Evolutionary conservation across 2,329 filamentous ascomycete genomes (phyloP), one percentile per base, ranked within the genome.

Genomic region (Cladobotryum protrusum): DNA sequence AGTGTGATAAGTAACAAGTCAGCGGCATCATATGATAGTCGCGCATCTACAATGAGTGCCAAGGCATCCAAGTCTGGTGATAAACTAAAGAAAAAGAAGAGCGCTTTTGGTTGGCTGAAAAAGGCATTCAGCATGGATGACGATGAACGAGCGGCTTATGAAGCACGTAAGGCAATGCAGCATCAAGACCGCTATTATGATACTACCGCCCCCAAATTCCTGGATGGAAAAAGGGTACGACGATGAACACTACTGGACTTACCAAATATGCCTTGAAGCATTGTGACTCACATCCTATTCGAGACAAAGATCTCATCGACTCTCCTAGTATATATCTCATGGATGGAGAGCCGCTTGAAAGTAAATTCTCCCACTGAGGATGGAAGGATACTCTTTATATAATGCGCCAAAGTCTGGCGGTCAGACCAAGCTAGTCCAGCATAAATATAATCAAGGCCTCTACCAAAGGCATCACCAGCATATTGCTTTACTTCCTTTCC

Each of bases 31-130:
- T 68, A 74, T 37, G 67, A 69, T 1, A 56, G 61, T n/a, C 56
- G 62, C 9, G 56, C 58, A 8, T 62, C 55, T 54, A 60, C 48
- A 47, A 59, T 56, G n/a, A 61, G 54, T 14, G 59, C 57, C 8
- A 58, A 57, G 39, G 11, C 24, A 8, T 9, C 24, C 24, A 58
- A 61, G 18, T 61, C 64, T 2, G 63, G 61, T 15, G 63, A 66
- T 19, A 71, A 70, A 35, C 61, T 83, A 5, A 84, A 84, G 64
- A 85, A 84, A 70, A 85, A 85, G 71, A 76, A 79, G 55, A 84
- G 82, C 57, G 79, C 81, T 1, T 83, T 85, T 59, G 82, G 81
- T 2, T 85, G 82, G 82, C 64, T 85, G 49, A 85, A 84, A 65
- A 85, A 85, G 67, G 81, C 81, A 1, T 85, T 85, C 47, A 78